These are phyloP conservation scores for Cucumis variabilis DNA, from an alignment of 331 rosid genomes.

Conservation along the genomic window DNA sequence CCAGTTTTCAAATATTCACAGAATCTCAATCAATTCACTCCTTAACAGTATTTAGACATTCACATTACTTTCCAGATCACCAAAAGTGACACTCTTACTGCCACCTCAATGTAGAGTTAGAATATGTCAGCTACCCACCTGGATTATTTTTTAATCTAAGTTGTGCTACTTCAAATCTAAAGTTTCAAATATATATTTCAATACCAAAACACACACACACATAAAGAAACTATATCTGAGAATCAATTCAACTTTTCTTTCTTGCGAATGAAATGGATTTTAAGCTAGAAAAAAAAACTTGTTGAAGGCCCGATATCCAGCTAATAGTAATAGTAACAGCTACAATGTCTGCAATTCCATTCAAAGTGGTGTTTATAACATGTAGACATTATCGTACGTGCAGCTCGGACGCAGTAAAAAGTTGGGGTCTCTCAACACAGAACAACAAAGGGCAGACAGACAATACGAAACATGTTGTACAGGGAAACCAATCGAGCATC, in stretches of 20 bases:
- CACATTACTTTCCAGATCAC: background rate
- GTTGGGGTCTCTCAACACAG: background rate
- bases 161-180: background rate
- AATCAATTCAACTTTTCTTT: constrained; percentile 14
- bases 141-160: background rate
- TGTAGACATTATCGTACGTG: background rate
- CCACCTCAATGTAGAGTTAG: background rate
- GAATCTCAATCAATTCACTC: background rate
- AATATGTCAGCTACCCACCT: background rate
- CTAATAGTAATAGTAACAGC: background rate
- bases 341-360: background rate
- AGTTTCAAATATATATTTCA: too few relatives aligned
- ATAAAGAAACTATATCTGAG: background rate
- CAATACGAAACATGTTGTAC: background rate
- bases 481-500: constrained; percentile 6
- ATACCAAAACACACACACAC: background rate
- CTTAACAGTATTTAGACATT: background rate
- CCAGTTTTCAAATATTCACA: background rate
- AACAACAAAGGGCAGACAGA: background rate
- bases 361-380: background rate
- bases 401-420: background rate
- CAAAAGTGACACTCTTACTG: background rate
- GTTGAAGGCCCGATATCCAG: background rate
- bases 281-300: too few relatives aligned
- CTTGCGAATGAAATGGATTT: background rate